Conservation (phyloP, 306 rosid species). For the Gillenia trifoliata region DNA sequence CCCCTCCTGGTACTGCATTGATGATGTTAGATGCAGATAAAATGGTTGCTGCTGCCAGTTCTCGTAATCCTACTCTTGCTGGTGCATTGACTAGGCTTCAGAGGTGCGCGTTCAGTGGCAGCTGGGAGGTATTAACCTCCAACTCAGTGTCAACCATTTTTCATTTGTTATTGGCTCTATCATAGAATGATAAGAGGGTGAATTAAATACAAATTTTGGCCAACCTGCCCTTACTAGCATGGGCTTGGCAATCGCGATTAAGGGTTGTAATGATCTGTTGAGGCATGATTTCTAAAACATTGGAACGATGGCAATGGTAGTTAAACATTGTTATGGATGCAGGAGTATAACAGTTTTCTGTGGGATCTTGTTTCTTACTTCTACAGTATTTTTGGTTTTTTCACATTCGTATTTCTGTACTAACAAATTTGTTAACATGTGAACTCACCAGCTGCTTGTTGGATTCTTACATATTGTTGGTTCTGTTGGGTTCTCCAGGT, state of each 20-base stretch:
- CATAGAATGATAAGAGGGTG: not conserved
- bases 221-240: not conserved
- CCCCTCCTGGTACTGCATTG: conserved; percentile 98
- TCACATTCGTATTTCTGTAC: too few species aligned
- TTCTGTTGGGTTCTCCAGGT: conserved; percentile 51
- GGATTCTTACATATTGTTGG: too few species aligned
- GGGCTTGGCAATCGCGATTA: not conserved
- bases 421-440: not conserved
- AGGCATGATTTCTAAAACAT: not conserved
- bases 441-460: not conserved
- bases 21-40: conserved; percentile 99
- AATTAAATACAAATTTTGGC: not conserved
- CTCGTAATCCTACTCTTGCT: conserved; percentile 96
- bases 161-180: not conserved
- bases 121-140: conserved; percentile 88
- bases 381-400: too few species aligned
- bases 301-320: not conserved
- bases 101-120: conserved; percentile 92
- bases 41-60: conserved; percentile 99
- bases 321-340: not conserved
- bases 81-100: conserved; percentile 98
- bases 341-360: not conserved
- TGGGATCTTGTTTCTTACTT: not conserved
- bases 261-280: not conserved
- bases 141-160: not conserved